Evolutionary conservation across 257 asterid species (phyloP).

Genomic region (Ophiorrhiza pumila): DNA sequence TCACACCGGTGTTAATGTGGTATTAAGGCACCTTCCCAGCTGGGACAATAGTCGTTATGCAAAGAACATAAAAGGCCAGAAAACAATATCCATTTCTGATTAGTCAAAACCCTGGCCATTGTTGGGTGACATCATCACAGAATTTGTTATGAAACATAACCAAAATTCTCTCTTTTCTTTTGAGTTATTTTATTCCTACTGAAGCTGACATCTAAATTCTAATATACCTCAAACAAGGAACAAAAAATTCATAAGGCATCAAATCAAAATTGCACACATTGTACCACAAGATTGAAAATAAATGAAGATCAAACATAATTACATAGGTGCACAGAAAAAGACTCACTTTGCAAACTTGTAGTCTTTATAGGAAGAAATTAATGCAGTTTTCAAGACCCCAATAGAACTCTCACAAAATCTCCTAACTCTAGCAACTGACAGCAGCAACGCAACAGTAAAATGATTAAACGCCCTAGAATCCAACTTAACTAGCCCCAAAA

Average conservation of each 20-base stretch:
- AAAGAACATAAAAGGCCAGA: neutral
- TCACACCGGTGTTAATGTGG: too few species aligned
- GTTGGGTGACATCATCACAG: neutral
- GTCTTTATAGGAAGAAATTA: conserved; percentile 68
- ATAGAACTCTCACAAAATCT: conserved; percentile 65
- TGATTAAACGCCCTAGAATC: conserved; percentile 73
- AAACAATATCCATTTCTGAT: neutral
- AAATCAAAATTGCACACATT: neutral
- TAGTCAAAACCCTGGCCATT: neutral
- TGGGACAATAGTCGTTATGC: neutral
- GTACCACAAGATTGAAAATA: neutral
- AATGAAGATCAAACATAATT: neutral
- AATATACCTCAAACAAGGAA: neutral
- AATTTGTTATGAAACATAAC: too few species aligned
- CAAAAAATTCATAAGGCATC: neutral
- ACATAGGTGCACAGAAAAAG: neutral
- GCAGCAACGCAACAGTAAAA: conserved; percentile 64
- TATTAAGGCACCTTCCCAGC: neutral
- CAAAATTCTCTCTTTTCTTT: neutral
- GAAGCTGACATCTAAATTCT: neutral
- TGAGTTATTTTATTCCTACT: neutral
- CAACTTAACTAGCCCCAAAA: conserved; percentile 58
- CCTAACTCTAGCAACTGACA: conserved; percentile 76
- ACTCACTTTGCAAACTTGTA: conserved; percentile 43
- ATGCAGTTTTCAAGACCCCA: conserved; percentile 58